A percentile compares a stretch with the other conserved stretches of the same genome.
These are phyloP conservation scores for Ulmus americana DNA, from an alignment of 331 rosid genomes.

Conservation along the genomic window DNA sequence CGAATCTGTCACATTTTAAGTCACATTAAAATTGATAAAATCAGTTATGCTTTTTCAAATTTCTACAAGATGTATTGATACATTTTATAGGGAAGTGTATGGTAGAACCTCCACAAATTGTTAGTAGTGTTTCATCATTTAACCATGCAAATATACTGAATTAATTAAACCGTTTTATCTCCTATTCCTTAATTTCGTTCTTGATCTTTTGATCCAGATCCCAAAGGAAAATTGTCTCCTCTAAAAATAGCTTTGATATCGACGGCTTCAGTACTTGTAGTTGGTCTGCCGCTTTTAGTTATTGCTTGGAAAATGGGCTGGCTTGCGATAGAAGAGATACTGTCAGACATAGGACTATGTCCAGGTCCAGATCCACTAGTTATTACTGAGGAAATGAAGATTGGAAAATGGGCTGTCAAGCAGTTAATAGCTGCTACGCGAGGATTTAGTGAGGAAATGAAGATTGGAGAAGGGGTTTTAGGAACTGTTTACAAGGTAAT, in stretches of 20 bases:
- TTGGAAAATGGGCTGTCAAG: background rate
- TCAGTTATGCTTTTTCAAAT: no score
- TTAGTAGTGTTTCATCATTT: no score
- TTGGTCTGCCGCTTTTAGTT: background rate
- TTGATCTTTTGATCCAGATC: background rate
- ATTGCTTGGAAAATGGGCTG: slow-evolving; percentile 7
- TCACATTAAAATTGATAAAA: no score
- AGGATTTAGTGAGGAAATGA: background rate
- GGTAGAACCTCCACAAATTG: no score
- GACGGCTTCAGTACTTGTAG: background rate
- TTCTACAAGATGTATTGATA: no score
- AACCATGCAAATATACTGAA: no score
- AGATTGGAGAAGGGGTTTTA: background rate
- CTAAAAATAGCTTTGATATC: background rate
- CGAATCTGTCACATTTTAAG: no score
- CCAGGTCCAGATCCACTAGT: background rate
- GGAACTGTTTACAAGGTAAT: slow-evolving; percentile 12
- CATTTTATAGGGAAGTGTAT: no score
- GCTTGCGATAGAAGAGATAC: background rate
- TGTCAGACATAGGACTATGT: background rate
- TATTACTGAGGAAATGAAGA: no score
- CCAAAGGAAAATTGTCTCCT: background rate
- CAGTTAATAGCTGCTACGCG: slow-evolving; percentile 8
- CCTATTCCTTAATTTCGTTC: no score
- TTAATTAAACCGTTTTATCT: no score